phyloP scores from a whole-genome alignment of 108 stramenopile genomes.

The Bacterosira constricta region DNA sequence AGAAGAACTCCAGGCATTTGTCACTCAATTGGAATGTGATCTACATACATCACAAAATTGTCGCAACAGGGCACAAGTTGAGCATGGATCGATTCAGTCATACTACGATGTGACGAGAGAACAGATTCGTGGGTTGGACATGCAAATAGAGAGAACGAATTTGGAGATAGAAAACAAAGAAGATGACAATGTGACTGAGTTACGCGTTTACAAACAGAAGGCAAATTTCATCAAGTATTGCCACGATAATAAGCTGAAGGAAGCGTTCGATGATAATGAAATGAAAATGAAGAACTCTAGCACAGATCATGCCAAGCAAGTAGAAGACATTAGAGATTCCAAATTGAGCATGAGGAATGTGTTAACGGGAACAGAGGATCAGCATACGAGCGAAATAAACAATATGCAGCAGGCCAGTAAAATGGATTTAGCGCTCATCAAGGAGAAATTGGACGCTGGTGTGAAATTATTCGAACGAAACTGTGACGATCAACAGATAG shows the following conservation, averaged over 20 bases:
- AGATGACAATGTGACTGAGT: slow-evolving; percentile 42
- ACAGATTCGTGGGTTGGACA: slow-evolving; percentile 33
- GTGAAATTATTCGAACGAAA: slow-evolving; percentile 17
- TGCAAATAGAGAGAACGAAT: slow-evolving; percentile 43
- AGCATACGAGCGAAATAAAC: slow-evolving; percentile 13
- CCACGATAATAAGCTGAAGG: slow-evolving; percentile 34
- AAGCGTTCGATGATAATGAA: neutral
- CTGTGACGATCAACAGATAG: slow-evolving; percentile 26
- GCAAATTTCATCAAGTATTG: slow-evolving; percentile 44
- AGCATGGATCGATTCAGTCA: slow-evolving; percentile 34
- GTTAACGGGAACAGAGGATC: slow-evolving; percentile 8
- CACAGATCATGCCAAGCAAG: slow-evolving; percentile 2
- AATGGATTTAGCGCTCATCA: slow-evolving; percentile 11
- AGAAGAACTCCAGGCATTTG: slow-evolving; percentile 31
- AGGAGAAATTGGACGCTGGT: slow-evolving; percentile 21
- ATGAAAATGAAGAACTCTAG: slow-evolving; percentile 3
- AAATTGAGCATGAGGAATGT: slow-evolving; percentile 10
- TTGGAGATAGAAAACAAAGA: slow-evolving; percentile 40
- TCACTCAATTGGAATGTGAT: slow-evolving; percentile 23
- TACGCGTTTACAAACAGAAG: slow-evolving; percentile 44
- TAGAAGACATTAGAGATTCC: slow-evolving; percentile 8
- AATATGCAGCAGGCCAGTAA: slow-evolving; percentile 7
- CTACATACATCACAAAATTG: slow-evolving; percentile 12
- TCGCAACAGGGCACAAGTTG: slow-evolving; percentile 38
- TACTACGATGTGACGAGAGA: slow-evolving; percentile 39